Base-by-base conservation (phyloP, 2,329 filamentous ascomycete species). In the Trichoderma hamatum region DNA sequence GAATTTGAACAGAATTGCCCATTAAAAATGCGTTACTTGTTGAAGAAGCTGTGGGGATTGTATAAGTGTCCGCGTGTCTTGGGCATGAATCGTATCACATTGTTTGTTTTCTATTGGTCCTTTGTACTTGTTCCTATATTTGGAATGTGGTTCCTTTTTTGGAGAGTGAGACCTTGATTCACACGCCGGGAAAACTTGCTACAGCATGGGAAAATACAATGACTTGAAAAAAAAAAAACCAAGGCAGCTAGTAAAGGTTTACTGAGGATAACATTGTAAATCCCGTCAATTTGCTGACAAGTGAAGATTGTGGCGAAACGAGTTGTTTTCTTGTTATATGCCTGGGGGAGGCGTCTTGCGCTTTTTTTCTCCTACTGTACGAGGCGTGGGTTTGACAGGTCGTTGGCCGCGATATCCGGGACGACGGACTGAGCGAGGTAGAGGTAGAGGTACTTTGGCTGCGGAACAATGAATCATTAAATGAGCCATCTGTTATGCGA, bases 381-480 rank as follows among this genome's bases (percentile, higher is more conserved):
- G n/a, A 34, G 58, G 58, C 39, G 39, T 34, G 32, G 43, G 5
- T 60, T 43, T 61, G 46, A 24, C n/a, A 49, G 46, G n/a, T 39
- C 13, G 2, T 19, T 34, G 39, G 19, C 59, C 59, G 59, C 46
- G 59, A 51, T 62, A 26, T 34, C 39, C 43, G 59, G 51, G 51
- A 26, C 19, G 21, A n/a, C n/a, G n/a, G 59, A 24, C 43, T 19
- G n/a, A 32, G 32, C 59, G 43, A 51, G 28, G 59, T 62, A 51
- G 13, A 51, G 28, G 43, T 62, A 62, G n/a, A 51, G 59, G 43
- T 62, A 62, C 59, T 46, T 51, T 26, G 59, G 36, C 36, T 49
- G 30, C 58, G 16, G 24, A 10, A 61, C 39, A 19, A 30, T 49
- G 58, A 21, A 61, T 61, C 58, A 19, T 61, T 26, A 19, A 5